Evolutionary conservation across 495 filamentous ascomycete genomes (phyloP), one percentile per base, ranked within the genome.

Genomic region (Penicillium mononematosum): DNA sequence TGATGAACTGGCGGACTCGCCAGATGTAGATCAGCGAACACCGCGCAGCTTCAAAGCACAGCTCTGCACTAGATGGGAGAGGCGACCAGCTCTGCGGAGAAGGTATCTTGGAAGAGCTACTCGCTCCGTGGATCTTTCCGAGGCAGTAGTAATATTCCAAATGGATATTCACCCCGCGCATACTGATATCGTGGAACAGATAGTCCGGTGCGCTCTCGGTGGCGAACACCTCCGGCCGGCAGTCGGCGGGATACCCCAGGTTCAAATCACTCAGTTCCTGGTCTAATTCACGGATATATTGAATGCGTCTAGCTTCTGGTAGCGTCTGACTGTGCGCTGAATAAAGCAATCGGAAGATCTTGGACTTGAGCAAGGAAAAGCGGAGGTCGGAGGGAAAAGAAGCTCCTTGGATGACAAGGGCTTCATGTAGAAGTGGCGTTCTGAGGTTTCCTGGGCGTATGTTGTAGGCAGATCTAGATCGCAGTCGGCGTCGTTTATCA

Each of bases 141-240:
- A 73, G 39, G 29, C 63, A 65, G 42, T 58, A 63, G 25, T 69
- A 71, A 45, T 71, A 71, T 44, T 73, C 69, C 39, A 71, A 45
- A 34, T 69, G 68, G 3, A 70, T 47, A 29, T 55, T 67, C 4
- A 67, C 60, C 4, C 70, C 70, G 0, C 70, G 63, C 16, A 70
- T 46, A 34, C 65, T 67, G n/a, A 70, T 56, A 53, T 72, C 65
- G 20, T 67, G 70, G 19, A 69, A 61, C 5, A 58, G 27, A 22
- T 67, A 66, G n/a, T 67, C 51, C 2, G 70, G 65, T 14, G 58
- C 52, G 10, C 10, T 45, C 27, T 58, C 53, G 1, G 59, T 65
- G 1, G 65, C 65, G 47, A 68, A 67, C 12, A 47, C 17, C 45
- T 72, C 62, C 0, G 66, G 65, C 22, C 56, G 62, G 27, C 47